Evolutionary conservation across 1,284 basidiomycete species (phyloP).

Genomic region (Pseudozyma pruni): DNA sequence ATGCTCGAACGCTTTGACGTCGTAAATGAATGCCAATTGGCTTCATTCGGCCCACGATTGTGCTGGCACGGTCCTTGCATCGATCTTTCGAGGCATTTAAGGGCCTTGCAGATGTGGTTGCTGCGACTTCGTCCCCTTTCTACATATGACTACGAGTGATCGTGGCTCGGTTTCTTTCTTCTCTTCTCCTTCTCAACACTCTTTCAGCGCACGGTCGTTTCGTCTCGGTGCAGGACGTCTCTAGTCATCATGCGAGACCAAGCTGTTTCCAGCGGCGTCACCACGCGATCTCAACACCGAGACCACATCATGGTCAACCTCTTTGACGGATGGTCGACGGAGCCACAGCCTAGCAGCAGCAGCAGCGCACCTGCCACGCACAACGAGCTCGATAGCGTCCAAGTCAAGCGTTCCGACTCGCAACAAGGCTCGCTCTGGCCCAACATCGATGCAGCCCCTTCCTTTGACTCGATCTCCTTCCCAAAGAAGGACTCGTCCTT

Average conservation of each 20-base stretch:
- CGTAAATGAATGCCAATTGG: too few species aligned
- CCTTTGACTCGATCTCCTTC: constrained; percentile 20
- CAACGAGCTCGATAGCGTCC: not conserved
- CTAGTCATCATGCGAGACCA: constrained; percentile 8
- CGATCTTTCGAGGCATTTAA: too few species aligned
- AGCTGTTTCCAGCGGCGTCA: not conserved
- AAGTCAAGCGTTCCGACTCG: constrained; percentile 15
- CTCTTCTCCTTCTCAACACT: not conserved
- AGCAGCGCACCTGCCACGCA: not conserved
- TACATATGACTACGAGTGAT: too few species aligned
- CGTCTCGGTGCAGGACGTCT: not conserved
- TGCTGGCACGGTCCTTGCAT: too few species aligned
- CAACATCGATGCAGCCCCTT: not conserved
- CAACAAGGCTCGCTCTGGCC: constrained; percentile 1
- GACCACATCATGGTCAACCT: constrained; percentile 12
- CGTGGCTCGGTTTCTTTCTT: too few species aligned
- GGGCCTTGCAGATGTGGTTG: too few species aligned
- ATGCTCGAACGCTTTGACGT: too few species aligned
- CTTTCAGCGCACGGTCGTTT: not conserved
- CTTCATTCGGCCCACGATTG: too few species aligned
- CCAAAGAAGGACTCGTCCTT: constrained; percentile 12
- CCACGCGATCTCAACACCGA: constrained; percentile 1
- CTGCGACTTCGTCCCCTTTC: too few species aligned
- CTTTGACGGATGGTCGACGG: constrained; percentile 21
- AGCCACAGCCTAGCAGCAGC: not conserved